Evolutionary conservation across 306 rosid species (phyloP), one percentile per base, ranked within the genome.

Genomic region (Lotus japonicus): DNA sequence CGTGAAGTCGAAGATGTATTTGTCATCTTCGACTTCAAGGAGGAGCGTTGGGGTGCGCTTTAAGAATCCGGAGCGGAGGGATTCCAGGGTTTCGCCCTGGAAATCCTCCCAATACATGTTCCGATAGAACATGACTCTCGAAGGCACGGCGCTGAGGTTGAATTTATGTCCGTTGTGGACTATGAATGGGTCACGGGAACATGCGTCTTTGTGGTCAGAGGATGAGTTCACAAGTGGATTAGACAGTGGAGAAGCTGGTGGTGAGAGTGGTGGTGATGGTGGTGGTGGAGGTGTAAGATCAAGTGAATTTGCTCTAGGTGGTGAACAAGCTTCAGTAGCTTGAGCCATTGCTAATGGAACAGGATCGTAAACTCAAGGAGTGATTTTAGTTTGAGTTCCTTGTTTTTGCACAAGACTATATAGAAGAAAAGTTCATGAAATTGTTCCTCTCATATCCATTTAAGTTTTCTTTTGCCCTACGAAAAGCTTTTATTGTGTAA

Each of bases 111-210:
- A 88, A 7, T 59, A 59, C 5, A 66, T 80, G 12, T 31, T 33
- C 31, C 13, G 68, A 78, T 72, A 86, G n/a, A 78, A 88, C 95
- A 88, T 80, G 62, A 82, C 51, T 50, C 88, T 81, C 11, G 4
- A 71, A 0, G 9, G 41, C 79, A 46, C 91, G 84, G 2, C 44
- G 33, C 71, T 49, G 71, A 74, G 33, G 5, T 28, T 28, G 33
- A 85, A 84, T 38, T 81, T 21, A 3, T 88, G 64, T 45, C 59
- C 19, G 18, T 73, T 73, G 57, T 66, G 83, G 66, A 66, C 6
- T 62, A 75, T 45, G n/a, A 56, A 58, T 15, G 45, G 65, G 0
- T 54, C 61, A 9, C 77, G 70, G 26, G 61, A 48, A 18, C 36
- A 3, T 9, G 0, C 7, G 3, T 13, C 17, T 4, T 45, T 2